These are phyloP conservation scores for Aureobasidium subglaciale DNA, from an alignment of 2,329 filamentous ascomycete species.

Conservation along the genomic window DNA sequence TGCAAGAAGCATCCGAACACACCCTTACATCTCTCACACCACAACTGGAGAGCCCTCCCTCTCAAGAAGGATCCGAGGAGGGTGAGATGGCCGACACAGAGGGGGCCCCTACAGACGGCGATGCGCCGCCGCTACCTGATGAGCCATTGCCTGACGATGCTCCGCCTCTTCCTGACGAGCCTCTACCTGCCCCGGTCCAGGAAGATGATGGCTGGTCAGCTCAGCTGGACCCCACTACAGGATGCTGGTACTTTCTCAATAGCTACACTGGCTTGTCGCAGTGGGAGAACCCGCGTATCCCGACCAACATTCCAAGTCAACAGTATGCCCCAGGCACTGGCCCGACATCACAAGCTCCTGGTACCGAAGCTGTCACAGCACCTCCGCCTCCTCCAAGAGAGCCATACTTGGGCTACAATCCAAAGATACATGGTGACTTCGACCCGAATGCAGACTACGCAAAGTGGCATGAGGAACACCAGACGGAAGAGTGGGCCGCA, in stretches of 20 bases:
- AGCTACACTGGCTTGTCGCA: conserved; percentile 67
- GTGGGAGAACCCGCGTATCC: conserved; percentile 78
- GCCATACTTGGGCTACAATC: conserved; percentile 76
- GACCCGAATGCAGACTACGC: conserved; percentile 96
- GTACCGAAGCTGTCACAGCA: conserved; percentile 3
- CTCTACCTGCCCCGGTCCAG: conserved; percentile 34
- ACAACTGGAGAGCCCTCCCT: background rate
- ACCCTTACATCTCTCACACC: background rate
- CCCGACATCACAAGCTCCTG: conserved; percentile 12
- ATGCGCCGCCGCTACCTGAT: conserved; percentile 20
- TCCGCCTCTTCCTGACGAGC: conserved; percentile 43
- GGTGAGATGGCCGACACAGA: conserved; percentile 15
- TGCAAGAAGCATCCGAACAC: background rate
- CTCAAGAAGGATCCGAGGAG: conserved; percentile 16
- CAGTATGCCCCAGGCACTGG: conserved; percentile 14
- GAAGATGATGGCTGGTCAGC: conserved; percentile 70
- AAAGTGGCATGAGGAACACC: conserved; percentile 30
- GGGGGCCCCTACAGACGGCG: conserved; percentile 18
- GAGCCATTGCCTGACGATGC: conserved; percentile 19
- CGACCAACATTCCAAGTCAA: background rate
- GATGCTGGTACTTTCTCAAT: conserved; percentile 80
- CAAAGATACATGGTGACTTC: conserved; percentile 91
- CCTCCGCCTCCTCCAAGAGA: conserved; percentile 24
- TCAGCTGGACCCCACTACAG: conserved; percentile 62
- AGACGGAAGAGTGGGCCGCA: conserved; percentile 22